phyloP scores from a whole-genome alignment of 495 filamentous ascomycete species.

The Neohortaea acidophila region DNA sequence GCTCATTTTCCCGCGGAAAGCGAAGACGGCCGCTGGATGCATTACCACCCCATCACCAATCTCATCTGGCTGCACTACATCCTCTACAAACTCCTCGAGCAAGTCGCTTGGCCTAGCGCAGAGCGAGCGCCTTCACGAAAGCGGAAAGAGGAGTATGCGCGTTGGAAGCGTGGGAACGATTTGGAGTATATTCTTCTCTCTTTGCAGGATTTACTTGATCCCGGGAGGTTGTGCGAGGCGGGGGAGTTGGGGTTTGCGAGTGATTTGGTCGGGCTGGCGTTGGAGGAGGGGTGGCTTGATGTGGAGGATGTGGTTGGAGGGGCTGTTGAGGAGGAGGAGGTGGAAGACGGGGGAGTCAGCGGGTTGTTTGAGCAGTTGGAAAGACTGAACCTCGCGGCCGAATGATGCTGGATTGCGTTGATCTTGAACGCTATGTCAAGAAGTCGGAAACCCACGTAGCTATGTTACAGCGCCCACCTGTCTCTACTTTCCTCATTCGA shows the following conservation, averaged over 20 bases:
- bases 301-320: constrained; percentile 21
- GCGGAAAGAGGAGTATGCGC: constrained; percentile 5
- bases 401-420: background rate
- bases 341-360: background rate
- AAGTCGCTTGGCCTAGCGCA: constrained; percentile 14
- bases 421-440: background rate
- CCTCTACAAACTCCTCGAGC: constrained; percentile 16
- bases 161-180: constrained; percentile 18
- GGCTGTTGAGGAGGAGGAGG: background rate
- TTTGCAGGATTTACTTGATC: constrained; percentile 19
- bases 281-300: constrained; percentile 22
- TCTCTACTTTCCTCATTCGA: constrained; percentile 6
- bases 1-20: background rate
- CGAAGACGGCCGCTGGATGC: constrained; percentile 14
- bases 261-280: constrained; percentile 23
- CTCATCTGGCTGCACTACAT: constrained; percentile 30
- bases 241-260: constrained; percentile 15
- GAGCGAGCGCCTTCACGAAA: constrained; percentile 6
- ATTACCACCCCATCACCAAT: constrained; percentile 27
- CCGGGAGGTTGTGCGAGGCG: constrained; percentile 10
- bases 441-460: background rate
- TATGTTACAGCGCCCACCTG: background rate
- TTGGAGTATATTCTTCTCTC: constrained; percentile 17
- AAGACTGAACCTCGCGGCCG: background rate
- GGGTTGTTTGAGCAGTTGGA: background rate